Base-by-base conservation (phyloP, 1,284 basidiomycete species). In the Wolfiporia cocos region DNA sequence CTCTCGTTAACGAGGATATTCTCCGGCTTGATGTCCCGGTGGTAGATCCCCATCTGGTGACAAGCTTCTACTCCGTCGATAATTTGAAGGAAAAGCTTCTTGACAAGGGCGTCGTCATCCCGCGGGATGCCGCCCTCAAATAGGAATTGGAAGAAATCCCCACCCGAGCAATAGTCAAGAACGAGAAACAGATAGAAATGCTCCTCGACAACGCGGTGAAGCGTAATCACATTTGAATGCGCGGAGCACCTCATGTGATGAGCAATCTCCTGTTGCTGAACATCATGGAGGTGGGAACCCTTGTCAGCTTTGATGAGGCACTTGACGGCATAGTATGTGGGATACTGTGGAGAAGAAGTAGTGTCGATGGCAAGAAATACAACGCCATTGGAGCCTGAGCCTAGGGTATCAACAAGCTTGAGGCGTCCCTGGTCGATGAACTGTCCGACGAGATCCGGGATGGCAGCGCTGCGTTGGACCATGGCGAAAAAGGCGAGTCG, bases 301-400 rank as follows among this genome's bases (percentile, higher is more conserved):
- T 42, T 40, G 17, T 48, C 43, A 4, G 53, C 52, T 28, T 51
- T 52, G 22, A 54, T 39, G 39, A 63, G 44, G 44, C 58, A 61
- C 44, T 65, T 65, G 35, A 63, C 57, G 9, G 61, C 61, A 35
- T 57, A 61, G 30, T 53, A 41, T 14, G 22, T 29, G 3, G 48
- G 49, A 34, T 26, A 24, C 0, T 40, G 68, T 6, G 47, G 43
- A 21, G 29, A 26, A 11, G 51, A 64, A 42, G 63, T 65, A 22
- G 64, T 66, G 60, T 86, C 86, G 40, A 83, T 68, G n/a, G 87
- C 90, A 47, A 84, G 83, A 65, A 93, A 96, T 32, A 95, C 92
- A 52, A 94, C 85, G 46, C 93, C 94, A 60, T 94, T 95, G 3
- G 92, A 91, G 32, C 93, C 93, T 28, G 89, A 74, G 36, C 93